A percentile compares a stretch with the other conserved stretches of the same genome.
Evolutionary conservation across 2,329 filamentous ascomycete genomes (phyloP).

Genomic region (Scopulariopsis brevicaulis): DNA sequence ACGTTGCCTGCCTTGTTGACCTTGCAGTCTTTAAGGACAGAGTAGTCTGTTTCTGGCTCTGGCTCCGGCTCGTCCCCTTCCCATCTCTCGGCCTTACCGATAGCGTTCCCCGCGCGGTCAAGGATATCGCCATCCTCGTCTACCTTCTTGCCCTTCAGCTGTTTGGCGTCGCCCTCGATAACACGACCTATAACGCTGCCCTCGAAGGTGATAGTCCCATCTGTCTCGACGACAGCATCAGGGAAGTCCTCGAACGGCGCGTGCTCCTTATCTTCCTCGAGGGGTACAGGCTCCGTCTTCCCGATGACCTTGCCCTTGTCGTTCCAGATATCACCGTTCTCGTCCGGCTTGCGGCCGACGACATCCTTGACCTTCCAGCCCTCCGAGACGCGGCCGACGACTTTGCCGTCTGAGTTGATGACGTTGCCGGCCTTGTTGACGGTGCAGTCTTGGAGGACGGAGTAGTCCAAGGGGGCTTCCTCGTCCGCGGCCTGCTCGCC

Average conservation of each 20-base stretch:
- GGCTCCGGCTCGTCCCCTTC: slow-evolving; percentile 34
- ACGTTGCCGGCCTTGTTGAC: slow-evolving; percentile 51
- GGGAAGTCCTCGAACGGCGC: slow-evolving; percentile 49
- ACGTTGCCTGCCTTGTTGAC: slow-evolving; percentile 51
- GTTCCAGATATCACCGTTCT: slow-evolving; percentile 60
- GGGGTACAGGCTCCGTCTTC: slow-evolving; percentile 46
- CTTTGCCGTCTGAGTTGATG: slow-evolving; percentile 37
- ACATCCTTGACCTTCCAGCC: slow-evolving; percentile 55
- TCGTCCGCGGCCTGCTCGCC: slow-evolving; percentile 14
- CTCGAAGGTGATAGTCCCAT: slow-evolving; percentile 39
- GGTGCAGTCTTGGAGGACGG: slow-evolving; percentile 37
- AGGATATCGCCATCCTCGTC: slow-evolving; percentile 60
- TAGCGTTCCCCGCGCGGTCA: slow-evolving; percentile 52
- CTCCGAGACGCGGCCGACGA: slow-evolving; percentile 51
- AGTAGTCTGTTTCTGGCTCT: slow-evolving; percentile 33
- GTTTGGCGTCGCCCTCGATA: slow-evolving; percentile 51
- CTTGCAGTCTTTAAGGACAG: slow-evolving; percentile 37
- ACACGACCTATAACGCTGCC: slow-evolving; percentile 48
- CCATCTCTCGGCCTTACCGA: slow-evolving; percentile 59
- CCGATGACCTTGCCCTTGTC: slow-evolving; percentile 59
- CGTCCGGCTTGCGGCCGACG: slow-evolving; percentile 51
- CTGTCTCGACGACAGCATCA: slow-evolving; percentile 36
- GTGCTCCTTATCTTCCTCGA: slow-evolving; percentile 31
- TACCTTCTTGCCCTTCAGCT: slow-evolving; percentile 52
- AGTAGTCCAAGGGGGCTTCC: slow-evolving; percentile 26